Conservation (phyloP, 306 rosid species). For the Medicago arabica region DNA sequence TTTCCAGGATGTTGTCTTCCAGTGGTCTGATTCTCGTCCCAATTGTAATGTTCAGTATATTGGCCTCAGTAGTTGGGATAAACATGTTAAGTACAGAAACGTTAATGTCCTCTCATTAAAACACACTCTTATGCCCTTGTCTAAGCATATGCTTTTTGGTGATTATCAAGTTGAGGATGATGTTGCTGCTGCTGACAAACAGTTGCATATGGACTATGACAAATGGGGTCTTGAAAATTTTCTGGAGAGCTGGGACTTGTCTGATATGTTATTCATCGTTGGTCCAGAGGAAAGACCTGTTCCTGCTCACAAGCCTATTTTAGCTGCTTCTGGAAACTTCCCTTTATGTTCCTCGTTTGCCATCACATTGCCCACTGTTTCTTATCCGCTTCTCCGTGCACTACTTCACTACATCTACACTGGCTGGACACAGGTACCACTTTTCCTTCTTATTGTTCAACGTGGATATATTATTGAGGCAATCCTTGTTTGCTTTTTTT, state of each 20-base stretch:
- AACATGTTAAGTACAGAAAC: constrained; percentile 89
- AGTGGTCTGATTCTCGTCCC: constrained; percentile 87
- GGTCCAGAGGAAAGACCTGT: constrained; percentile 71
- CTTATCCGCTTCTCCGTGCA: constrained; percentile 69
- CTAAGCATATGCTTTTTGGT: constrained; percentile 66
- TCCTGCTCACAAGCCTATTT: constrained; percentile 89
- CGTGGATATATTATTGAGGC: background rate
- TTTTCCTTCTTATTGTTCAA: constrained; percentile 8
- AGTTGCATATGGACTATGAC: constrained; percentile 50
- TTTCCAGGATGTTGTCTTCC: constrained; percentile 83
- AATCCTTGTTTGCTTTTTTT: background rate
- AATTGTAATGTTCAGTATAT: constrained; percentile 77
- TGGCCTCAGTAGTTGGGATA: constrained; percentile 99
- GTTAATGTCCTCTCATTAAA: constrained; percentile 74
- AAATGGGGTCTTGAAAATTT: constrained; percentile 85
- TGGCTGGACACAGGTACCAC: constrained; percentile 76
- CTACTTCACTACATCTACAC: constrained; percentile 86
- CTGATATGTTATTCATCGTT: constrained; percentile 69
- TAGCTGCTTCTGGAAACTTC: constrained; percentile 76
- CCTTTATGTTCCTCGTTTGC: constrained; percentile 58
- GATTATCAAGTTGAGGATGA: constrained; percentile 61
- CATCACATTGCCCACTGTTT: constrained; percentile 56
- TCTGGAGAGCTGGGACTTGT: constrained; percentile 82
- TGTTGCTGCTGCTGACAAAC: constrained; percentile 27
- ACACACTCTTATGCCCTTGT: constrained; percentile 61